Evolutionary conservation across 257 asterid species (phyloP).

Genomic region (Solanum medicagineum): DNA sequence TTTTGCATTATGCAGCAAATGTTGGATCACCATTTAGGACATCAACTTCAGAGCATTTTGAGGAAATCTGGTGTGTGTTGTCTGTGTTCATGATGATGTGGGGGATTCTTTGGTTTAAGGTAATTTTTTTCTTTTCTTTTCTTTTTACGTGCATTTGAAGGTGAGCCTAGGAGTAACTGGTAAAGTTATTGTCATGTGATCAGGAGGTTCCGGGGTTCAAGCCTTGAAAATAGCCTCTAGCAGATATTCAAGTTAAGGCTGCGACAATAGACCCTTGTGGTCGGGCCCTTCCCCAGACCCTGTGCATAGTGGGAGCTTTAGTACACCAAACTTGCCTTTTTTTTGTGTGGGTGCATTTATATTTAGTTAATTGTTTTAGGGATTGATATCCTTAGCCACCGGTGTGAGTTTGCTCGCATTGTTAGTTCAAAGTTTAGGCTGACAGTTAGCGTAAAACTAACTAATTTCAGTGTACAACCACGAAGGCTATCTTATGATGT

Average conservation of each 20-base stretch:
- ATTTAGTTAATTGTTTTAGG: neutral
- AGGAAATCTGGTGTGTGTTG: neutral
- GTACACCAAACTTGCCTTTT: no score
- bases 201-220: no score
- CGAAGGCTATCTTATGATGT: neutral
- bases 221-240: no score
- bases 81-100: neutral
- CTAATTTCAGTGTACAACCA: neutral
- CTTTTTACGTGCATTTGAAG: neutral
- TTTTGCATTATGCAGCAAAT: constrained; percentile 1
- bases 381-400: neutral
- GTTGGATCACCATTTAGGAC: neutral
- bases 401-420: neutral
- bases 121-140: neutral
- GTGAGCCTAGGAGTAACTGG: no score
- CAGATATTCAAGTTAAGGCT: no score
- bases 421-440: neutral
- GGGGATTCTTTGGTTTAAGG: constrained; percentile 5
- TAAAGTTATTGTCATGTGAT: no score
- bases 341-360: neutral
- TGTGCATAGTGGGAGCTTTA: no score
- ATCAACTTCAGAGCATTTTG: neutral
- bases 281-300: no score
- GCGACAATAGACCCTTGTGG: no score
- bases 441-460: neutral